These are phyloP conservation scores for Hypoxylon sp. DNA, from an alignment of 2,329 filamentous ascomycete genomes.

Conservation along the genomic window DNA sequence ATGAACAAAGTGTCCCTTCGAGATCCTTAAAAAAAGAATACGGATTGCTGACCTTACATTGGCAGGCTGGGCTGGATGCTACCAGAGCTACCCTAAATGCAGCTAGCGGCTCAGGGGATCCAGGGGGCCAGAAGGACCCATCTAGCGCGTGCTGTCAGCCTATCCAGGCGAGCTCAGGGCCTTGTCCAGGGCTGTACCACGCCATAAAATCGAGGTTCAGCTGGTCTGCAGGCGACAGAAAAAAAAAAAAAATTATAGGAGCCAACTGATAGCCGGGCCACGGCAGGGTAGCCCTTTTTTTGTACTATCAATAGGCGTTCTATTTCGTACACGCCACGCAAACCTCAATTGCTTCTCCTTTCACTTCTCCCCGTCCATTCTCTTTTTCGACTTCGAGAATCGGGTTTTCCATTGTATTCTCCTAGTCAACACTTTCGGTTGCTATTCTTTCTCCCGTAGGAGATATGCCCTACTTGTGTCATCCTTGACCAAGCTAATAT, in stretches of 20 bases:
- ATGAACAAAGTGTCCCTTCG: conserved; percentile 30
- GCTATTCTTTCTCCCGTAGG: conserved; percentile 25
- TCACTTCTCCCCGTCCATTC: conserved; percentile 19
- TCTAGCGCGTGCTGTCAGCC: conserved; percentile 13
- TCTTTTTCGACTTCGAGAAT: conserved; percentile 24
- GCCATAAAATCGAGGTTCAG: conserved; percentile 21
- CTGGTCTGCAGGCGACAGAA: conserved; percentile 4
- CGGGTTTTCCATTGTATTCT: conserved; percentile 22
- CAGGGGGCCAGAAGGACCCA: conserved; percentile 13
- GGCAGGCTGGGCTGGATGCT: too few relatives aligned
- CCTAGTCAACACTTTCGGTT: conserved; percentile 4
- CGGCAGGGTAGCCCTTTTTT: conserved; percentile 32
- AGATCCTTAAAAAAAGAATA: conserved; percentile 18
- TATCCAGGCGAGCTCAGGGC: too few relatives aligned
- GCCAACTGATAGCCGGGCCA: conserved; percentile 27
- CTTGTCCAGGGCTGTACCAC: conserved; percentile 25
- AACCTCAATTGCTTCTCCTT: conserved; percentile 18
- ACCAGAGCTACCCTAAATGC: too few relatives aligned
- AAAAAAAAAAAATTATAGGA: conserved; percentile 18
- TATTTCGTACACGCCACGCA: conserved; percentile 36
- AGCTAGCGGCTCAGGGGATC: conserved; percentile 18
- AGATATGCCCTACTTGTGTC: conserved; percentile 35
- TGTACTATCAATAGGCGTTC: conserved; percentile 25
- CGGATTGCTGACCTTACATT: conserved; percentile 3
- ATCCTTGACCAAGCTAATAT: conserved; percentile 33